phyloP scores from a whole-genome alignment of 2,329 filamentous ascomycete genomes.

The Claviceps lovelessii region DNA sequence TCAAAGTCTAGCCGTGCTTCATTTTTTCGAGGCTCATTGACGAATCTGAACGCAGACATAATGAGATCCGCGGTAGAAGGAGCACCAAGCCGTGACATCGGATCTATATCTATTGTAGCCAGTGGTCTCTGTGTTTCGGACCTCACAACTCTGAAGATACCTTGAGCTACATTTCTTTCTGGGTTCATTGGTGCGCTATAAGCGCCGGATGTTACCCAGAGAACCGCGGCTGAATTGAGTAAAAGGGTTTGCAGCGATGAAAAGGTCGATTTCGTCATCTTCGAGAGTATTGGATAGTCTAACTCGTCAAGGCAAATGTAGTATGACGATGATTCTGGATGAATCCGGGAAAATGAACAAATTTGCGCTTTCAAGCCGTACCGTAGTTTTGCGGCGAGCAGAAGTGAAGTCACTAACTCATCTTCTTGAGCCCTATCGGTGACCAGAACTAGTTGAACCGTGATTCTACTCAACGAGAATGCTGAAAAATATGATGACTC shows the following conservation, averaged over 20 bases:
- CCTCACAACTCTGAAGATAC: conserved; percentile 30
- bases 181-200: conserved; percentile 22
- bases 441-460: conserved; percentile 11
- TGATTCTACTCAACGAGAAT: too few species aligned
- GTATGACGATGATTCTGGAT: conserved; percentile 6
- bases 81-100: conserved; percentile 7
- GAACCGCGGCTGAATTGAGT: conserved; percentile 19
- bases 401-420: conserved; percentile 10
- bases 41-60: conserved; percentile 11
- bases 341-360: conserved; percentile 8
- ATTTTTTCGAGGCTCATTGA: conserved; percentile 1
- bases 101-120: conserved; percentile 31
- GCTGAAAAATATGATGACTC: neutral
- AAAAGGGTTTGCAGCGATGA: conserved; percentile 21
- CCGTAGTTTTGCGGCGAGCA: neutral
- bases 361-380: conserved; percentile 10
- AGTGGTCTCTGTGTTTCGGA: conserved; percentile 32
- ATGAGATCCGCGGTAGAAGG: conserved; percentile 18
- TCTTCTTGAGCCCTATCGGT: conserved; percentile 10
- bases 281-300: conserved; percentile 27
- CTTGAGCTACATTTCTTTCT: conserved; percentile 29
- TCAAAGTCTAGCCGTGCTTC: conserved; percentile 14
- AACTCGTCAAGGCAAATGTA: conserved; percentile 31
- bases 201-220: conserved; percentile 28
- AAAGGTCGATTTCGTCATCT: conserved; percentile 25